Evolutionary conservation across 1,284 basidiomycete species (phyloP).

Genomic region (Sporisorium reilianum): DNA sequence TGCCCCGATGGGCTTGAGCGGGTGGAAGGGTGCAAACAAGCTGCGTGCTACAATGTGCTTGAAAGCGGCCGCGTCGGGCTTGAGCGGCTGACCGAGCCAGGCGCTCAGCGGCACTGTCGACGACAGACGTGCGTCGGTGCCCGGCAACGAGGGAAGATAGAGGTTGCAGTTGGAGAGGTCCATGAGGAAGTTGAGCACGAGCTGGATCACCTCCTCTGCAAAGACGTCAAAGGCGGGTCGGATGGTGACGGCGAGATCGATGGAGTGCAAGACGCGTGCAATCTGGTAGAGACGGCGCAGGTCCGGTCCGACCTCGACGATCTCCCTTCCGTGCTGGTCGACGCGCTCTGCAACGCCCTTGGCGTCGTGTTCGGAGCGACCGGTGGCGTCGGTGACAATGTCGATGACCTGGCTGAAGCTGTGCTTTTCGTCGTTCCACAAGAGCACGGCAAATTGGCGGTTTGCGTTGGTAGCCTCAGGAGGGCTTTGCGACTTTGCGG

Average conservation of each 20-base stretch:
- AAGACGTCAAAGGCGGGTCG: constrained; percentile 89
- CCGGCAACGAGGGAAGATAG: constrained; percentile 39
- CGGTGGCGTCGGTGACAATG: constrained; percentile 69
- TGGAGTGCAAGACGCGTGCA: constrained; percentile 83
- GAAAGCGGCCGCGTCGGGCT: constrained; percentile 53
- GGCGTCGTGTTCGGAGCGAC: constrained; percentile 70
- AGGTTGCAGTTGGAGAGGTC: constrained; percentile 63
- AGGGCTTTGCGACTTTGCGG: constrained; percentile 12
- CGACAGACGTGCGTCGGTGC: neutral
- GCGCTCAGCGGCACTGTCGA: constrained; percentile 11
- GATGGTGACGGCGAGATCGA: constrained; percentile 92
- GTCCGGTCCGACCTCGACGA: constrained; percentile 82
- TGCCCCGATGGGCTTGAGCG: constrained; percentile 34
- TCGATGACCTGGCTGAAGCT: constrained; percentile 89
- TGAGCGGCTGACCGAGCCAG: constrained; percentile 31
- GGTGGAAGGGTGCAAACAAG: constrained; percentile 56
- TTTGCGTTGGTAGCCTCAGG: constrained; percentile 17
- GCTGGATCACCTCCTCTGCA: constrained; percentile 83
- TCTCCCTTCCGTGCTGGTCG: constrained; percentile 84
- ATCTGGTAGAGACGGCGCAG: constrained; percentile 80
- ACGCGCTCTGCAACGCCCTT: constrained; percentile 77
- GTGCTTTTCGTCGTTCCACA: constrained; percentile 99
- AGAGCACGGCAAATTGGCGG: constrained; percentile 80
- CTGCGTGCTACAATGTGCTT: constrained; percentile 55
- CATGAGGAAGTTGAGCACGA: constrained; percentile 58